Base-by-base conservation (phyloP, 2,329 filamentous ascomycete genomes). In the Fusarium ambrosium region DNA sequence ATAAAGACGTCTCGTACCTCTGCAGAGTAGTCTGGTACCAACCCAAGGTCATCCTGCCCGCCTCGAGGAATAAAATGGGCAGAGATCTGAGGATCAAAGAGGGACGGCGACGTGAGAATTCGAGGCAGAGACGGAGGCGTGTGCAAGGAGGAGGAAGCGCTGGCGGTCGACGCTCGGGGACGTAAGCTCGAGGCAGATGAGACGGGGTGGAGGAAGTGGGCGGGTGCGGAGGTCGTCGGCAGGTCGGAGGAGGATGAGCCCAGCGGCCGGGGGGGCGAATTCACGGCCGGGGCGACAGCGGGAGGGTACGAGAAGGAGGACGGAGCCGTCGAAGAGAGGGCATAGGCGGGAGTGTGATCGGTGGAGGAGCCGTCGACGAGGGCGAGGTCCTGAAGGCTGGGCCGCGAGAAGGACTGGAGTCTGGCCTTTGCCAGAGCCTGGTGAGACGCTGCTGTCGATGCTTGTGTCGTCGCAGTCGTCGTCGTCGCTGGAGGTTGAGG, bases 101-200 rank as follows among this genome's bases (percentile, higher is more conserved):
- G 41, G 58, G 72, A 65, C 39, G 65, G 75, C 70, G 66, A 70
- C 24, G 69, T 76, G 39, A 56, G 56, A 64, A 65, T 69, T 62
- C 71, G 74, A 60, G 75, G 67, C 45, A 74, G 59, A 62, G 72
- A 70, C 58, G 68, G 39, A 39, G 72, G 66, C 24, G 66, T 68
- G 64, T 75, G 66, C 58, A 48, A 75, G 24, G 68, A 65, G 43
- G 71, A 61, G 60, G 66, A 70, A 64, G 62, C 69, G 68, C 76
- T 78, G 73, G 70, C 69, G 69, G 77, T 75, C 48, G 71, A 76
- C 67, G 74, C 67, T 64, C 76, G 70, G 64, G 74, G 76, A 67
- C 75, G 77, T 69, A 74, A 77, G 72, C 70, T 78, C 45, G 72
- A 73, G 64, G 66, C 37, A 64, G 68, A 78, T 55, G 70, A 69